Conservation (phyloP, 306 rosid genomes). For the Quercus berberidifolia region DNA sequence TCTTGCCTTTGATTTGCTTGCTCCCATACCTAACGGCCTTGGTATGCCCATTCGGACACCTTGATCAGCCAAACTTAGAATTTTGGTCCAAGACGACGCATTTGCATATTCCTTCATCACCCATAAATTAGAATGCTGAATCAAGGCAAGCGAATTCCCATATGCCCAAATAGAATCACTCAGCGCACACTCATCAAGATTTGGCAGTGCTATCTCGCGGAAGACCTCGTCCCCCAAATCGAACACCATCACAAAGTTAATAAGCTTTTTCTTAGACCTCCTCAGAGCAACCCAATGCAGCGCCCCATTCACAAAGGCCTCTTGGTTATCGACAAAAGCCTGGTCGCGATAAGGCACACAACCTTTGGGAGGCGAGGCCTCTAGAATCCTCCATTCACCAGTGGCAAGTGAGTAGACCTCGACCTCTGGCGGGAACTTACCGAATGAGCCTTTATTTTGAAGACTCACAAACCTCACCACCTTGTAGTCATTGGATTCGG, state of each 20-base stretch:
- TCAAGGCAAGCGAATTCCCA: constrained; percentile 14
- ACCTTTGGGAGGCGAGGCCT: constrained; percentile 6
- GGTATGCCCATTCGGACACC: not conserved
- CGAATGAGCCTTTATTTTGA: not conserved
- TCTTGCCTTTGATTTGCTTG: not conserved
- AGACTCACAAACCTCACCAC: constrained; percentile 22
- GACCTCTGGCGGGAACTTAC: not conserved
- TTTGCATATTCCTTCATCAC: constrained; percentile 33
- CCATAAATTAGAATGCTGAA: constrained; percentile 12
- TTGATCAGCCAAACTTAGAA: not conserved
- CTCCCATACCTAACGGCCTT: not conserved
- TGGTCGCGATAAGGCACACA: too few species aligned
- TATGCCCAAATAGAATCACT: constrained; percentile 1
- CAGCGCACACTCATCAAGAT: not conserved
- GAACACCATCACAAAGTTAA: constrained; percentile 16
- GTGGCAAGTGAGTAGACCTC: constrained; percentile 27
- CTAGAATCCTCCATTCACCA: constrained; percentile 14
- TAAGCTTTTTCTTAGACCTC: too few species aligned
- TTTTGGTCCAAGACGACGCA: constrained; percentile 24
- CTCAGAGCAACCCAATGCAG: constrained; percentile 27
- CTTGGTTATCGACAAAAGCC: not conserved
- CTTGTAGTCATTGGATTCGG: constrained; percentile 4
- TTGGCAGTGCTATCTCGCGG: constrained; percentile 20
- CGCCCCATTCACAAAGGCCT: constrained; percentile 12
- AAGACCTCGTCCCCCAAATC: constrained; percentile 19